phyloP scores from a whole-genome alignment of 1,284 basidiomycete species.

The Irpex sp. region DNA sequence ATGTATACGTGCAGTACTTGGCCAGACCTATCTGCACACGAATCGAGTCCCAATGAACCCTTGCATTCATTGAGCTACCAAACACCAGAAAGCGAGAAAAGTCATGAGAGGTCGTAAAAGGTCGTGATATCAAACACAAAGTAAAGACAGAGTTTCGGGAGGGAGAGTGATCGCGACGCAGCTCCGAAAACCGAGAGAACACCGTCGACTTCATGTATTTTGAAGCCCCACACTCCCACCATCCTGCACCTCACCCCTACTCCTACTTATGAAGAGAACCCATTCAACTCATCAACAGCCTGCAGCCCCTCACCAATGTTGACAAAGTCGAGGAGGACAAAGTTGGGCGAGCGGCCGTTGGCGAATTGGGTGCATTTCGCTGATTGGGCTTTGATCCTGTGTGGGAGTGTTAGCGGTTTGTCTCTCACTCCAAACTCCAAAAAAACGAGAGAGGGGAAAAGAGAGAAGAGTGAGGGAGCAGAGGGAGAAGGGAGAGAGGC shows the following conservation, averaged over 20 bases:
- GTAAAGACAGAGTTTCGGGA: background rate
- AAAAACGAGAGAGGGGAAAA: too few relatives aligned
- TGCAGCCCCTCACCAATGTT: slow-evolving; percentile 39
- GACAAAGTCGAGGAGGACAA: slow-evolving; percentile 50
- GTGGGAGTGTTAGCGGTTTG: too few relatives aligned
- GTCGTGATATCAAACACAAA: background rate
- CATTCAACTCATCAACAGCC: slow-evolving; percentile 43
- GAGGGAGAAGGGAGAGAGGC: too few relatives aligned
- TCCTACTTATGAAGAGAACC: slow-evolving; percentile 21
- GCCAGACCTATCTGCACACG: too few relatives aligned
- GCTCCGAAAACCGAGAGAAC: too few relatives aligned
- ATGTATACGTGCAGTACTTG: too few relatives aligned
- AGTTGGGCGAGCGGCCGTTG: slow-evolving; percentile 41
- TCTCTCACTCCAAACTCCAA: too few relatives aligned
- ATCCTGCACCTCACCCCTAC: too few relatives aligned
- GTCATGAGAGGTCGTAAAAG: background rate
- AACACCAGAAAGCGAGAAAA: background rate
- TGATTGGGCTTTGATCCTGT: slow-evolving; percentile 43
- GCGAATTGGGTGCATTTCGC: slow-evolving; percentile 41
- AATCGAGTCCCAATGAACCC: background rate
- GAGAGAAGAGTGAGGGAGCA: too few relatives aligned
- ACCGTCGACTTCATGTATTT: too few relatives aligned
- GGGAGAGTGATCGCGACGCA: too few relatives aligned
- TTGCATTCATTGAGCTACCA: background rate
- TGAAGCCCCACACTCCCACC: too few relatives aligned